These are phyloP conservation scores for Fusarium sp. DNA, from an alignment of 2,329 filamentous ascomycete species.

Conservation along the genomic window DNA sequence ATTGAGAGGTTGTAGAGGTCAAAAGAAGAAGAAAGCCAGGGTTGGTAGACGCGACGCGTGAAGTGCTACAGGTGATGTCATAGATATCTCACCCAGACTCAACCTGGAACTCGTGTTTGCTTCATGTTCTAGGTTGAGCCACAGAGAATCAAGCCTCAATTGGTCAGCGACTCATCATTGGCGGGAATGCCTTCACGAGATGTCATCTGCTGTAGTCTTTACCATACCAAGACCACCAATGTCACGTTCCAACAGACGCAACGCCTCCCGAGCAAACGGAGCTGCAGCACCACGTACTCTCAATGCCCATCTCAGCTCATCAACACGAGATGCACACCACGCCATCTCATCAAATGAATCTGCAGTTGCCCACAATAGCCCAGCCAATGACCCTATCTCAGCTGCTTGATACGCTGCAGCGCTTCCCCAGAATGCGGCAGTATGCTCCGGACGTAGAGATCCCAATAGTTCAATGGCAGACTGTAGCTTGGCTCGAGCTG, in stretches of 20 bases:
- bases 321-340: conserved; percentile 54
- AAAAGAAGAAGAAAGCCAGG: not conserved
- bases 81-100: conserved; percentile 21
- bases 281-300: conserved; percentile 54
- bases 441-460: conserved; percentile 57
- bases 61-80: conserved; percentile 43
- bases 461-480: conserved; percentile 55
- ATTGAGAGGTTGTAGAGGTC: not conserved
- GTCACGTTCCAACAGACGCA: conserved; percentile 54
- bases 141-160: conserved; percentile 1
- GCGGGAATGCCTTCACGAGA: conserved; percentile 10
- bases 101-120: conserved; percentile 16
- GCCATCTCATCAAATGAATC: conserved; percentile 53
- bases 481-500: conserved; percentile 54
- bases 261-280: conserved; percentile 54
- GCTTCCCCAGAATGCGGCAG: conserved; percentile 60
- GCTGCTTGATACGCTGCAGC: conserved; percentile 57
- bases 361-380: conserved; percentile 55
- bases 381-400: conserved; percentile 55
- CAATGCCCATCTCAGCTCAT: conserved; percentile 57
- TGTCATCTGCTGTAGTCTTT: conserved; percentile 29
- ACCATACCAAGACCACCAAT: conserved; percentile 47
- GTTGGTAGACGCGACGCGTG: conserved; percentile 29
- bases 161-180: conserved; percentile 8
- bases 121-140: conserved; percentile 25